Percentiles rank a stretch among this genome's conserved stretches.
These are phyloP conservation scores for Fusarium nelsonii DNA, from an alignment of 2,329 filamentous ascomycete species.

Conservation along the genomic window DNA sequence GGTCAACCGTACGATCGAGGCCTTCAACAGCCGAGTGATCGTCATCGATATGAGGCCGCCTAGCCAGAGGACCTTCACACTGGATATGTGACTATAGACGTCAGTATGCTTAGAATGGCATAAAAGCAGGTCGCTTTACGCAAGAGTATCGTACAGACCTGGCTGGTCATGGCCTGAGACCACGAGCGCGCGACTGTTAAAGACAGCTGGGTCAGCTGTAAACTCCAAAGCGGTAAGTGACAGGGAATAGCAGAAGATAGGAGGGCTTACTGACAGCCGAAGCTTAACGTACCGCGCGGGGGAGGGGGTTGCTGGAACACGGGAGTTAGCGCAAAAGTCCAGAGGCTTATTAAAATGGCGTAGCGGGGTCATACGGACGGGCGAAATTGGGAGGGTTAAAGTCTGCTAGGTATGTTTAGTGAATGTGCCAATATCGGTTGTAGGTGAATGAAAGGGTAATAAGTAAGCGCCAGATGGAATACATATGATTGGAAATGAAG, in stretches of 20 bases:
- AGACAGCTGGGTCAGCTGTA: neutral
- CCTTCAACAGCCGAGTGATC: neutral
- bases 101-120: neutral
- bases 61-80: neutral
- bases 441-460: too few relatives aligned
- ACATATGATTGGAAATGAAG: too few relatives aligned
- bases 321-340: neutral
- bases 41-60: neutral
- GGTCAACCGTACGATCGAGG: neutral
- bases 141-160: neutral
- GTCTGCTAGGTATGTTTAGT: neutral
- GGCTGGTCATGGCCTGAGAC: neutral
- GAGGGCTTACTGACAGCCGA: neutral
- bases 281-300: neutral
- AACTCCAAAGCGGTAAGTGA: neutral
- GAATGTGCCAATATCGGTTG: too few relatives aligned
- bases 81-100: too few relatives aligned
- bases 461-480: too few relatives aligned
- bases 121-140: too few relatives aligned
- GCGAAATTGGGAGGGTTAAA: neutral
- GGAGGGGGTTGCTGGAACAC: neutral
- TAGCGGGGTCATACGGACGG: neutral
- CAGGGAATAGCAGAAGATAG: neutral
- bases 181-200: neutral
- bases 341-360: too few relatives aligned